These are phyloP conservation scores for Fusarium gaditjirri DNA, from an alignment of 2,329 filamentous ascomycete genomes.

Conservation along the genomic window DNA sequence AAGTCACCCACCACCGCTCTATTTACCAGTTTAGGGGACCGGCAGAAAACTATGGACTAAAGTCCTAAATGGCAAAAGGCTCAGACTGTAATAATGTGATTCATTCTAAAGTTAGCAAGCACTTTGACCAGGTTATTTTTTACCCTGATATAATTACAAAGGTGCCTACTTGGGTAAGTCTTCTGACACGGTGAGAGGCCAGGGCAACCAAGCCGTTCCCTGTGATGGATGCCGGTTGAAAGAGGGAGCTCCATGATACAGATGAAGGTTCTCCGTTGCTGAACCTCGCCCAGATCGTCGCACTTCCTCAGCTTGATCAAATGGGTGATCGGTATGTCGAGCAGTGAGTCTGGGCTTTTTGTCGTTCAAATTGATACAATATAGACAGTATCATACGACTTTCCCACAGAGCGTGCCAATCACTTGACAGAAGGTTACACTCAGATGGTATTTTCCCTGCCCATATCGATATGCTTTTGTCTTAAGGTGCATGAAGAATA, in stretches of 20 bases:
- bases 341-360: not conserved
- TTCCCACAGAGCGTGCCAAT: constrained; percentile 17
- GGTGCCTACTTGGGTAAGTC: not conserved
- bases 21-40: not conserved
- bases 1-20: constrained; percentile 13
- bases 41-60: not conserved
- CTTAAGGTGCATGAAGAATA: constrained; percentile 5
- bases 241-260: not conserved
- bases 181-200: not conserved
- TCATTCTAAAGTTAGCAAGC: not conserved
- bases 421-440: constrained; percentile 22
- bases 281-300: constrained; percentile 9
- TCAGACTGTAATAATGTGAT: not conserved
- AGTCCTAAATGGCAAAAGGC: not conserved
- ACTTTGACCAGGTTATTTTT: not conserved
- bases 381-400: not conserved
- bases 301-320: constrained; percentile 8
- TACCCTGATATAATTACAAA: not conserved
- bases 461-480: not conserved
- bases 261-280: constrained; percentile 6
- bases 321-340: constrained; percentile 1
- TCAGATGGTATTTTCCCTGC: not conserved
- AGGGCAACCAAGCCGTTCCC: constrained; percentile 4
- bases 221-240: constrained; percentile 8
- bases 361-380: not conserved